Conservation (phyloP, 1,139 yeast species). For the Spencermartinsiella ligniputridi region DNA sequence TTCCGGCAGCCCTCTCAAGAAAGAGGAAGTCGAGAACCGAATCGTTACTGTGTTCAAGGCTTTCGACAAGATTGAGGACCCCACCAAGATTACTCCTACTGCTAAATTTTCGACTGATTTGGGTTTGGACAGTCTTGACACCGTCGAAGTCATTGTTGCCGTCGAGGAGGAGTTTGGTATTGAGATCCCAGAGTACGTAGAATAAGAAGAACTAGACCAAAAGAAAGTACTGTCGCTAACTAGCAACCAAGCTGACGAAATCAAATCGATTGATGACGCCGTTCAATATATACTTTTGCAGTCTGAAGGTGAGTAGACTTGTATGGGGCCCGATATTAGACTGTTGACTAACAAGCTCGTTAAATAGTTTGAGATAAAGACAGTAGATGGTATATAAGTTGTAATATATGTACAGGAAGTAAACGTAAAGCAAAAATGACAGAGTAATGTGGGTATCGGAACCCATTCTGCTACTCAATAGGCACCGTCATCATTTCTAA, state of each 20-base stretch:
- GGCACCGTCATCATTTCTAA: no score
- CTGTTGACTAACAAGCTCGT: constrained; percentile 7
- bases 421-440: no score
- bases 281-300: constrained; percentile 70
- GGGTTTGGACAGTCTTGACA: constrained; percentile 83
- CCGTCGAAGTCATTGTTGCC: constrained; percentile 87
- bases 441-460: no score
- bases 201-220: neutral
- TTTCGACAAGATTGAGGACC: constrained; percentile 50
- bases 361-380: constrained; percentile 2
- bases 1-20: constrained; percentile 62
- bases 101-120: constrained; percentile 69
- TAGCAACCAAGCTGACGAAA: constrained; percentile 61
- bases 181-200: constrained; percentile 64
- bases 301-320: constrained; percentile 38
- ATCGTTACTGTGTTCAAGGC: constrained; percentile 75
- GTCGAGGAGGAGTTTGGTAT: constrained; percentile 63
- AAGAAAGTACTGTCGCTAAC: neutral
- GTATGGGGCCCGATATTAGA: neutral
- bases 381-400: neutral
- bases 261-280: constrained; percentile 81
- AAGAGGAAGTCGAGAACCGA: constrained; percentile 70
- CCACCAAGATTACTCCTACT: constrained; percentile 44
- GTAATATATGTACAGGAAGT: no score
- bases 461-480: no score